phyloP scores from a whole-genome alignment of 2,329 filamentous ascomycete genomes.

The Fusarium equiseti region DNA sequence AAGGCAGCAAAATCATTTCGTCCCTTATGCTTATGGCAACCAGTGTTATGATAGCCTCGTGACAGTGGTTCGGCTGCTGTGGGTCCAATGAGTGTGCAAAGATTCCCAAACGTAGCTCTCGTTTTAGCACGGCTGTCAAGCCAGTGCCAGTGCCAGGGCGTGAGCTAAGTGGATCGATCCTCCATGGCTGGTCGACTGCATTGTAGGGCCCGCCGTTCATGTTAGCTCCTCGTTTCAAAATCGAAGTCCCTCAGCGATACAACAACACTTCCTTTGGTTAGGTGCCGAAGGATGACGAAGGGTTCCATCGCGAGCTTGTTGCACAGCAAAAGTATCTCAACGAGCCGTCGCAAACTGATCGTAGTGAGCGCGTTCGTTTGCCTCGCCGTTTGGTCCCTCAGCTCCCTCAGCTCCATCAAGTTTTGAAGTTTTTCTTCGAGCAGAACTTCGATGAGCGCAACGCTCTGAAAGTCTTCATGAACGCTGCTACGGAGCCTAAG shows the following conservation, averaged over 20 bases:
- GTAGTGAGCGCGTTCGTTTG: rapidly evolving
- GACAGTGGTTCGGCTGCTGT: rapidly evolving
- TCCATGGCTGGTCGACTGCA: neutral
- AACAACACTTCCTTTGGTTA: neutral
- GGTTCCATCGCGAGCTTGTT: neutral
- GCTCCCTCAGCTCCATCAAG: rapidly evolving
- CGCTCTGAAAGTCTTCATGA: neutral
- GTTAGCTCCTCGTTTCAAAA: neutral
- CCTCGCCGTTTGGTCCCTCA: neutral
- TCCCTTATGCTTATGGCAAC: neutral
- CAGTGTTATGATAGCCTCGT: neutral
- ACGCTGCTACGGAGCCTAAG: neutral
- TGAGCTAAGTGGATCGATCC: neutral
- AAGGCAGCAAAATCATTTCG: neutral
- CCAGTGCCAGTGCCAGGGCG: neutral
- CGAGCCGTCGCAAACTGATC: neutral
- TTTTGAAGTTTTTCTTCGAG: neutral
- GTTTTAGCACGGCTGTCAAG: neutral
- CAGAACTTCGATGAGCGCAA: neutral
- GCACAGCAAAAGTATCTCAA: neutral
- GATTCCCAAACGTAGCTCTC: neutral
- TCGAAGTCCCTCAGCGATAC: neutral
- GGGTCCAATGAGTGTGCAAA: neutral
- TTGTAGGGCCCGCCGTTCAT: neutral
- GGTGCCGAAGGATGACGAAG: no score